A percentile compares a stretch with the other conserved stretches of the same genome.
phyloP scores from a whole-genome alignment of 148 eudicot genomes.

The Diospyros kaki region DNA sequence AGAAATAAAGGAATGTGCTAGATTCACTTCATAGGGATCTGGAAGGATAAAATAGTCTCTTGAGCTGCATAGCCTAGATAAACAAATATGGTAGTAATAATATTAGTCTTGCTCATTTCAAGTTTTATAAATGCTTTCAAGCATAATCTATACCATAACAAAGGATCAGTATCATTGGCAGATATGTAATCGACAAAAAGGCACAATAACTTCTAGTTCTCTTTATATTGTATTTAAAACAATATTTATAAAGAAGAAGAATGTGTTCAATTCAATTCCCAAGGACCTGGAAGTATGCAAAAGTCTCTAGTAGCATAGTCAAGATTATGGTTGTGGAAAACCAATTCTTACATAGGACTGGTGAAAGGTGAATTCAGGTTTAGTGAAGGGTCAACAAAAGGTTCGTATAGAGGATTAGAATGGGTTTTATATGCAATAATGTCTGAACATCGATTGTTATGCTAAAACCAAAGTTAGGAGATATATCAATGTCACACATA shows the following conservation, averaged over 20 bases:
- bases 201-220: not conserved
- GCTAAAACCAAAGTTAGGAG: no score
- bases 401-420: no score
- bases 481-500: no score
- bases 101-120: not conserved
- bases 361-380: no score
- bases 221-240: conserved; percentile 1
- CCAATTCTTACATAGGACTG: no score
- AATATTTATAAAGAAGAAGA: not conserved
- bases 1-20: not conserved
- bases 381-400: no score
- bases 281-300: no score
- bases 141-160: not conserved
- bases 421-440: no score
- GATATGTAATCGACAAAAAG: not conserved
- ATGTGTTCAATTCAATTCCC: no score
- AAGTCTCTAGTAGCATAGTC: no score
- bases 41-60: not conserved
- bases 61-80: not conserved
- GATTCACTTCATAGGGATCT: not conserved
- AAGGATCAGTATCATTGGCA: not conserved
- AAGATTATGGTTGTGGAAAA: no score
- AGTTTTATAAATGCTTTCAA: not conserved
- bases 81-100: not conserved
- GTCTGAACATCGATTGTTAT: no score